Conservation (phyloP, 202 grass and related monocot species). For the Schoenoplectus tabernaemontani region DNA sequence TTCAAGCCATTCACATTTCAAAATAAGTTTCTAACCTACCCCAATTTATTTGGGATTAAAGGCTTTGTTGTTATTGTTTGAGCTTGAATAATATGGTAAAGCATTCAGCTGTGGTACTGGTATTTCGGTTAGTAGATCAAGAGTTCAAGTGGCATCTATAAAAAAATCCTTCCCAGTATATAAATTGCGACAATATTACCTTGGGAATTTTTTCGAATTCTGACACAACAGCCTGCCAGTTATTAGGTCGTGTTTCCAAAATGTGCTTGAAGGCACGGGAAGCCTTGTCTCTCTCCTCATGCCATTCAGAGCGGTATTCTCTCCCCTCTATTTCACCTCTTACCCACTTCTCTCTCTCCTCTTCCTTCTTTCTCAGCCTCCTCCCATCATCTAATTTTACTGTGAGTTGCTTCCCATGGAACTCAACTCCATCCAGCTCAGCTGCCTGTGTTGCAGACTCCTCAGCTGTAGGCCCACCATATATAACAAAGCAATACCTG, state of each 20-base stretch:
- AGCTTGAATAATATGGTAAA: background rate
- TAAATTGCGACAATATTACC: constrained; percentile 28
- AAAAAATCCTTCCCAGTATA: background rate
- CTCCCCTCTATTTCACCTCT: constrained; percentile 17
- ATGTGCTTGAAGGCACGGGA: constrained; percentile 46
- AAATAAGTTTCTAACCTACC: background rate
- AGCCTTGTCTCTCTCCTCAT: constrained; percentile 62
- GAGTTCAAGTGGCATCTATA: background rate
- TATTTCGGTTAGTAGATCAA: background rate
- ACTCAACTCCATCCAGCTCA: constrained; percentile 80
- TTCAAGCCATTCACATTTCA: background rate
- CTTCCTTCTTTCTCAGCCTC: constrained; percentile 49
- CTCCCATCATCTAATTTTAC: constrained; percentile 82
- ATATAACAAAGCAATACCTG: constrained; percentile 72
- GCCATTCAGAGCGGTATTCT: constrained; percentile 64
- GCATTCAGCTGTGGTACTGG: background rate
- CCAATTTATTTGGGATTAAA: no score
- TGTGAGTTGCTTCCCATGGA: constrained; percentile 66
- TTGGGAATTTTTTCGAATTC: constrained; percentile 88
- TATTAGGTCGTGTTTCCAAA: constrained; percentile 61
- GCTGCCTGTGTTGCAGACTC: constrained; percentile 46
- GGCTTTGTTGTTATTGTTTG: no score
- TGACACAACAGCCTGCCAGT: constrained; percentile 89
- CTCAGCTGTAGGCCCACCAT: constrained; percentile 44
- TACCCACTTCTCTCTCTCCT: constrained; percentile 66